Percentiles rank a stretch among this genome's conserved stretches.
These are phyloP conservation scores for Didymella sp. DNA, from an alignment of 2,329 filamentous ascomycete genomes.

Conservation along the genomic window DNA sequence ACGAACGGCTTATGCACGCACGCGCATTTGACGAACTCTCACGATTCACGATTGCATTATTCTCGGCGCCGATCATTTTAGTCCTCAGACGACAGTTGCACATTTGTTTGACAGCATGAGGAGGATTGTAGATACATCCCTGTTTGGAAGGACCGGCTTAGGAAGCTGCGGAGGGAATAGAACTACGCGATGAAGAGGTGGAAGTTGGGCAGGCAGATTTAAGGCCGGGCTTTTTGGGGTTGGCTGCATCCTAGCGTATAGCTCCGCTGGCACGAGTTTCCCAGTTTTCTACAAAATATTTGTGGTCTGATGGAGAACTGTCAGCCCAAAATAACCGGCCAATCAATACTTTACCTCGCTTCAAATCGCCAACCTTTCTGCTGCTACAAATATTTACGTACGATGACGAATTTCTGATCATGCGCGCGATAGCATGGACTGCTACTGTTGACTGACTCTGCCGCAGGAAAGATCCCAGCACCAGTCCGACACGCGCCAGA, in stretches of 20 bases:
- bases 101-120: slow-evolving; percentile 7
- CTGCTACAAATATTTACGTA: slow-evolving; percentile 3
- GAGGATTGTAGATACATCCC: slow-evolving; percentile 1
- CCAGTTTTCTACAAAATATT: slow-evolving; percentile 3
- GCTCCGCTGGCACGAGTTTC: slow-evolving; percentile 2
- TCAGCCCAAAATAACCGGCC: slow-evolving; percentile 10
- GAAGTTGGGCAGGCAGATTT: slow-evolving; percentile 1
- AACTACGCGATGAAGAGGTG: background rate
- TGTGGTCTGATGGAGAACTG: slow-evolving; percentile 10
- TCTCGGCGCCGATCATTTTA: slow-evolving; percentile 14
- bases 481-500: slow-evolving; percentile 7
- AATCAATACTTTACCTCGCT: slow-evolving; percentile 6
- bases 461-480: background rate
- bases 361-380: background rate
- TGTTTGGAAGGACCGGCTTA: background rate
- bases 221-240: background rate
- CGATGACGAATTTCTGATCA: background rate
- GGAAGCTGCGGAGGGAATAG: background rate
- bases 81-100: slow-evolving; percentile 7
- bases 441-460: background rate
- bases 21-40: slow-evolving; percentile 20
- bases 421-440: slow-evolving; percentile 4
- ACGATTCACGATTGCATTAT: slow-evolving; percentile 23
- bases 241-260: slow-evolving; percentile 2
- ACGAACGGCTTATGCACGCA: slow-evolving; percentile 16